phyloP scores from a whole-genome alignment of 768 basidiomycete genomes.

The Collybia sp. region DNA sequence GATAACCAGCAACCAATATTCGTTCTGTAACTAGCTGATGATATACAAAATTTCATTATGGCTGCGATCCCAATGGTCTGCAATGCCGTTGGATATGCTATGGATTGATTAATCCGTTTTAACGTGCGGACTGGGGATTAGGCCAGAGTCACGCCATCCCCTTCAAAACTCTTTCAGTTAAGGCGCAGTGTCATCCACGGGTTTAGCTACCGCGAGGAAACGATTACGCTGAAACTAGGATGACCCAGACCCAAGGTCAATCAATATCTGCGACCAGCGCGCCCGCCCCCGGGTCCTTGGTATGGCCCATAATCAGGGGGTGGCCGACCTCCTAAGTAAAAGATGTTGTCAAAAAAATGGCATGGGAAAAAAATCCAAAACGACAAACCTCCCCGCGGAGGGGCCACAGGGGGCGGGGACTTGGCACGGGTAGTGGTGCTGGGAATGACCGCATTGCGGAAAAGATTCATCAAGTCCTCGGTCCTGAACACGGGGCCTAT shows the following conservation, averaged over 20 bases:
- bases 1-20: background rate
- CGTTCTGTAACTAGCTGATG: no score
- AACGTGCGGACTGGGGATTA: no score
- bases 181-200: no score
- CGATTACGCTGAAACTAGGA: no score
- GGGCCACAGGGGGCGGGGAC: slow-evolving; percentile 54
- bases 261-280: slow-evolving; percentile 20
- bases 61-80: no score
- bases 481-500: slow-evolving; percentile 86
- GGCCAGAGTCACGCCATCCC: no score
- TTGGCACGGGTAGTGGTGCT: slow-evolving; percentile 43
- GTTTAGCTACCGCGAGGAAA: no score
- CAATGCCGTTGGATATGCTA: no score
- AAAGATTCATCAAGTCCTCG: slow-evolving; percentile 85
- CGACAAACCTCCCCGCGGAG: slow-evolving; percentile 43
- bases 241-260: background rate
- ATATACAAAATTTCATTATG: no score
- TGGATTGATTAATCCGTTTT: no score
- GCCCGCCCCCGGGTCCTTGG: slow-evolving; percentile 55
- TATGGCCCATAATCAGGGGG: slow-evolving; percentile 88
- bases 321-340: slow-evolving; percentile 54
- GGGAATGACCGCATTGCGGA: slow-evolving; percentile 79
- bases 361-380: slow-evolving; percentile 1
- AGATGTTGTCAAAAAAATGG: background rate
- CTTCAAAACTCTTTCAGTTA: no score